Base-by-base conservation (phyloP, 495 filamentous ascomycete genomes). In the Aspergillus sclerotioniger region DNA sequence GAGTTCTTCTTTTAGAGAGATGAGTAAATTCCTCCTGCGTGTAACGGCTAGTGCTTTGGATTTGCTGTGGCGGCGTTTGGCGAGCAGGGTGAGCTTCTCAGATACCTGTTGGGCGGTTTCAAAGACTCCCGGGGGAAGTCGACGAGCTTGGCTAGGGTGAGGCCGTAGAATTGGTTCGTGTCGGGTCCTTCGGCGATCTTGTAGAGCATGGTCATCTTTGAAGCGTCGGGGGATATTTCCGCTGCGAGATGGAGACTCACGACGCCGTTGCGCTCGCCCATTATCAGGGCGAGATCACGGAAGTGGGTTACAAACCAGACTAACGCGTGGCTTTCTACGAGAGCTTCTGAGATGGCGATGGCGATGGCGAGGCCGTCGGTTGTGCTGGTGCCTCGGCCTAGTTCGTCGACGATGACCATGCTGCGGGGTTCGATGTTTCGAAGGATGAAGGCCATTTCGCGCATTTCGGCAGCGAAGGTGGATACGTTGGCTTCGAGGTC, bases 281-380 rank as follows among this genome's bases (percentile, higher is more conserved):
- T 73, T 39, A 96, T 88, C 25, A 80, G 79, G 0, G 91, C 88
- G 6, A 98, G 79, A 62, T 96, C 89, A 37, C 81, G 81, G 64
- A 97, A 98, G 67, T 98, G 94, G 0, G 94, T 97, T 19, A 85
- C 91, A 67, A 98, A 98, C 86, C 91, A 96, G 6, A 97, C 84
- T 3, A 90, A 73, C 0, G 90, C 82, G 52, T 82, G 78, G 56
- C 84, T 92, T 32, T 90, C 79, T 9, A 98, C 81, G 16, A 98
- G 75, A 1, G 89, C 89, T 76, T 98, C 94, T 4, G 91, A 84
- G 64, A 97, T 87, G 20, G 90, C 86, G 47, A 96, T 68, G n/a
- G 94, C 92, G 65, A 98, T 90, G 13, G 90, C 87, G 10, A 96
- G 75, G 0, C 95, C 94, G 68, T 98, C 95, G 44, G 85, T 82